Evolutionary conservation across 306 rosid genomes (phyloP), one percentile per base, ranked within the genome.

Genomic region (Corylus heterophylla): DNA sequence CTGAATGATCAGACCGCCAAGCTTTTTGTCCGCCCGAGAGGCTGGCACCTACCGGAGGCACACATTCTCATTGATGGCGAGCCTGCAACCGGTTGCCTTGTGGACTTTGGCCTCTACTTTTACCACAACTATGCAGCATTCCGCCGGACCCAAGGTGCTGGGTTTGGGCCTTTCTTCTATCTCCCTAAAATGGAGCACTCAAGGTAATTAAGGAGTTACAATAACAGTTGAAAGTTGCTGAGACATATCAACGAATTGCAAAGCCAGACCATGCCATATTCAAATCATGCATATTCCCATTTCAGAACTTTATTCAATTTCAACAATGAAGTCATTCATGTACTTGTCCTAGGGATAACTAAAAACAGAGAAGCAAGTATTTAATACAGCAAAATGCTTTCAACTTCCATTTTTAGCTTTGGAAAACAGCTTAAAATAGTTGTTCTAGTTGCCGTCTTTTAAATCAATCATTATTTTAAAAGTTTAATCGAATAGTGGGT

Each of bases 141-240:
- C 75, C 88, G 92, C 20, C 81, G 81, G 45, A 85, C 78, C 75
- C 98, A 92, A 76, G 98, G 93, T 12, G 87, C 81, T 20, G 98
- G 98, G 8, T 89, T 83, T 56, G 98, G 98, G 8, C 97, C 98
- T 22, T 94, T 95, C 86, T 92, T 95, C 78, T 95, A 95, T 78
- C 97, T 95, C 49, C 98, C 98, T 17, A 95, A 95, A 78, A 89
- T 95, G 97, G 97, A 95, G 84, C 91, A 92, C 79, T 92, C 98
- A 44, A 89, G 98, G 98, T 92, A 82, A 22, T 22, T 22, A 54
- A 58, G 54, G 62, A 1, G 2, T 27, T 13, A 52, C 20, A 22
- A 62, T 1, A 17, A 54, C 4, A 9, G 37, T 52, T 52, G 18
- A 14, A 52, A 52, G 56, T 22, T 64, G 70, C 44, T 64, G 47